Percentiles rank a stretch among this genome's conserved stretches.
Evolutionary conservation across 345 rosid species (phyloP).

Genomic region (Cardamine chenopodiifolia): DNA sequence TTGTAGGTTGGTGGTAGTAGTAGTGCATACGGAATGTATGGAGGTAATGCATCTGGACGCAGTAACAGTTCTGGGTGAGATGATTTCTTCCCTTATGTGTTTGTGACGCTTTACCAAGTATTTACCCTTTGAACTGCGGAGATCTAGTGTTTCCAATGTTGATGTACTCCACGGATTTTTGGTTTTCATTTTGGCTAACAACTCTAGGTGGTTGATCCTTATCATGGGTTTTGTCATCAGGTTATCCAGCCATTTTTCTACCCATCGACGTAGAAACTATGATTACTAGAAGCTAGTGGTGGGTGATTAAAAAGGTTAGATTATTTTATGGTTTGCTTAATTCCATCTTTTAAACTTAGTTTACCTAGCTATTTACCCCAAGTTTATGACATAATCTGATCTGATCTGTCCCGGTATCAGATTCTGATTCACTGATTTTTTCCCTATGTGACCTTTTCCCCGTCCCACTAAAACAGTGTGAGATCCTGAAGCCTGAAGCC

Average conservation of each 20-base stretch:
- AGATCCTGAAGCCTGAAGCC: conserved; percentile 92
- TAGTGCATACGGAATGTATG: conserved; percentile 77
- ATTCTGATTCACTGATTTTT: conserved; percentile 73
- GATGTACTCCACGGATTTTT: not conserved
- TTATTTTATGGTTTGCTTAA: conserved; percentile 35
- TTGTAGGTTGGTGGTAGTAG: conserved; percentile 73
- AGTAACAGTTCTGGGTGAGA: conserved; percentile 81
- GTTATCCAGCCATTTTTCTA: conserved; percentile 81
- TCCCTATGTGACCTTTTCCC: conserved; percentile 75
- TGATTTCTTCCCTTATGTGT: conserved; percentile 15
- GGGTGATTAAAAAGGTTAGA: conserved; percentile 57
- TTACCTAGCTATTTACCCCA: conserved; percentile 62
- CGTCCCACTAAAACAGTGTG: conserved; percentile 86
- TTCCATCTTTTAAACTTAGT: conserved; percentile 43
- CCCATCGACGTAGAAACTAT: conserved; percentile 81
- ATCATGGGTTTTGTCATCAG: conserved; percentile 60
- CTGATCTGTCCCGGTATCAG: conserved; percentile 49
- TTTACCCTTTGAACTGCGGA: not conserved
- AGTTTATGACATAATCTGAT: conserved; percentile 28
- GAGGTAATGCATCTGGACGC: conserved; percentile 83
- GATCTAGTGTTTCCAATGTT: not conserved
- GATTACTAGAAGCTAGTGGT: conserved; percentile 68
- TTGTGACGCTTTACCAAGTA: not conserved
- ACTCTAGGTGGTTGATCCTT: conserved; percentile 38
- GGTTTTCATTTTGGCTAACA: conserved; percentile 2